Evolutionary conservation across 2,329 filamentous ascomycete species (phyloP), one percentile per base, ranked within the genome.

Genomic region (Rhynchosporium agropyri): DNA sequence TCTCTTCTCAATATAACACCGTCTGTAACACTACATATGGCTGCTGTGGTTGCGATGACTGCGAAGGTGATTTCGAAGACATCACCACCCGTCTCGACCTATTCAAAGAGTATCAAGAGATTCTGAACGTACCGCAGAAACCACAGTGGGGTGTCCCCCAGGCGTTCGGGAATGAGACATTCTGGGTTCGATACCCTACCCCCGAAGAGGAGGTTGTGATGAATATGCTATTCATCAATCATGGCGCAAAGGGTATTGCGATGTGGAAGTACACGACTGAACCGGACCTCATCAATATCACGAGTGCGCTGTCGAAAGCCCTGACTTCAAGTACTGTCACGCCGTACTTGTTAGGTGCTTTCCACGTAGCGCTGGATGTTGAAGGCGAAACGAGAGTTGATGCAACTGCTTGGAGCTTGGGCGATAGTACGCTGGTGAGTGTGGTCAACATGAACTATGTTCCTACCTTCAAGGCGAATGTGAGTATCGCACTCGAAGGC

Each of bases 1-100:
- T 73, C 70, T 79, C 76, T 0, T 70, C 69, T 0, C 74, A 74
- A 15, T 83, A 79, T 66, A 71, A 77, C 63, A 83, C 80, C 0
- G 67, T 71, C 1, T 81, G 79, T 67, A 83, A 83, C 69, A 66
- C 71, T 0, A 83, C 80, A 0, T 83, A 83, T 65, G 81, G 81
- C 38, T 66, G 63, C 38, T 82, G 80, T 65, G 81, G 80, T 15
- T 83, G 81, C 67, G 81, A 83, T 61, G 76, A 81, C 66, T 83
- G 81, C 26, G 45, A 61, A 31, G 67, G 68, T 4, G 57, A 58
- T 29, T 61, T 69, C 15, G 43, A 60, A 43, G 68, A 70, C 20
- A 63, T 82, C 31, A 73, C 76, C 0, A 70, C 71, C 3, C 77
- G 80, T 0, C 66, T 81, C 1, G 77, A 81, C 51, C 67, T 69